Conservation (phyloP, 1,284 basidiomycete genomes). For the Cryptococcus amylolentus region DNA sequence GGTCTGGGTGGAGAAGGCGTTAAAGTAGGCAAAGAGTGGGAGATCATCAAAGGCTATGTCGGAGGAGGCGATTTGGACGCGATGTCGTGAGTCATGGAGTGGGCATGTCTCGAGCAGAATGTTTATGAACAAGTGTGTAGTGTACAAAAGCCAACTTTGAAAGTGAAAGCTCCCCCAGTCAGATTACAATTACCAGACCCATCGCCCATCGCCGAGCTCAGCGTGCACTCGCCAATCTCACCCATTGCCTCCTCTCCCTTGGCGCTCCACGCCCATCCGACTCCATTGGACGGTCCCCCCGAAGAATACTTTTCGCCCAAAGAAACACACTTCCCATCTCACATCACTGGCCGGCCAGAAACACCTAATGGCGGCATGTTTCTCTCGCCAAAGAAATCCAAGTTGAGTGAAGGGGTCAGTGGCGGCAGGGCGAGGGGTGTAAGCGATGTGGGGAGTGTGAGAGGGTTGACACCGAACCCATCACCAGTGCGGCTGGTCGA, state of each 20-base stretch:
- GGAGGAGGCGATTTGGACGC: slow-evolving; percentile 41
- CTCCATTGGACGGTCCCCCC: slow-evolving; percentile 14
- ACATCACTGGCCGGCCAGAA: background rate
- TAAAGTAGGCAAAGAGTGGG: slow-evolving; percentile 26
- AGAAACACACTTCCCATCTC: slow-evolving; percentile 1
- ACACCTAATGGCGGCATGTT: slow-evolving; percentile 3
- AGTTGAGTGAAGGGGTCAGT: background rate
- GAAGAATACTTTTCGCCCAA: slow-evolving; percentile 14
- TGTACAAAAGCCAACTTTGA: background rate
- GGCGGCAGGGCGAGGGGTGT: background rate
- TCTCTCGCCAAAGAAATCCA: slow-evolving; percentile 17
- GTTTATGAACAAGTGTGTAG: background rate
- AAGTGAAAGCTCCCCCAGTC: background rate
- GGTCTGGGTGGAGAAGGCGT: slow-evolving; percentile 1
- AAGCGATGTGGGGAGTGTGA: slow-evolving; percentile 2
- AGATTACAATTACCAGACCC: background rate
- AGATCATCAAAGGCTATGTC: slow-evolving; percentile 37
- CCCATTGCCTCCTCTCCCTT: slow-evolving; percentile 8
- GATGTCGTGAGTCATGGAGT: slow-evolving; percentile 5
- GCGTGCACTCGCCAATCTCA: background rate
- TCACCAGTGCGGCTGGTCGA: slow-evolving; percentile 7
- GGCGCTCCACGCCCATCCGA: slow-evolving; percentile 16
- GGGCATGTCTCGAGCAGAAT: background rate
- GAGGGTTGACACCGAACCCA: slow-evolving; percentile 11
- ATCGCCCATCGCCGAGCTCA: slow-evolving; percentile 4